phyloP scores from a whole-genome alignment of 2,329 filamentous ascomycete species.

The Hyphodiscus sp. region DNA sequence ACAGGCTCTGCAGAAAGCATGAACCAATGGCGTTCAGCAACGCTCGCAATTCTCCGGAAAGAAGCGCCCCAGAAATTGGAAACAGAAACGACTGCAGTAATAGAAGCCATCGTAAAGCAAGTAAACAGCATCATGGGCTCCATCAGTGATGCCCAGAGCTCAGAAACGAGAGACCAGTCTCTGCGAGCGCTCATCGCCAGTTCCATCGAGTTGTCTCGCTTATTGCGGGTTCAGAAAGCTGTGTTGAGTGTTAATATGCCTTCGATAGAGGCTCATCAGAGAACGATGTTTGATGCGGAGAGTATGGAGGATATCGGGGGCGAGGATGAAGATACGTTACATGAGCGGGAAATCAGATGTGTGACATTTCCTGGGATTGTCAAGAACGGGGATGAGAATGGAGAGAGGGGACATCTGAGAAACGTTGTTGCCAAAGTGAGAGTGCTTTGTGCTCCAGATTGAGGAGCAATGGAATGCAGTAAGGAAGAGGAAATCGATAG shows the following conservation, averaged over 20 bases:
- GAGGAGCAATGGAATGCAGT: slow-evolving; percentile 5
- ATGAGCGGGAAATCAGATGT: slow-evolving; percentile 49
- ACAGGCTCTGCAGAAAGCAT: slow-evolving; percentile 44
- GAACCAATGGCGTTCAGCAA: slow-evolving; percentile 63
- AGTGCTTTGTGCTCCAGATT: slow-evolving; percentile 46
- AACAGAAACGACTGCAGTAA: slow-evolving; percentile 37
- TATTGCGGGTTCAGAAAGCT: slow-evolving; percentile 53
- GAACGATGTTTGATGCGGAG: slow-evolving; percentile 47
- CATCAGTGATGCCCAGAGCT: slow-evolving; percentile 32
- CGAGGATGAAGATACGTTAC: slow-evolving; percentile 49
- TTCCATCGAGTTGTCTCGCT: slow-evolving; percentile 49
- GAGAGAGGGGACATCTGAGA: slow-evolving; percentile 51
- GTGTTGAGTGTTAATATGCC: slow-evolving; percentile 52
- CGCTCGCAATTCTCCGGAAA: slow-evolving; percentile 51
- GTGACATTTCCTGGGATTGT: slow-evolving; percentile 59
- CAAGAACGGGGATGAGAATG: slow-evolving; percentile 60
- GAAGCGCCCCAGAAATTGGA: slow-evolving; percentile 43
- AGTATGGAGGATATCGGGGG: slow-evolving; percentile 63
- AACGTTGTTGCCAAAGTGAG: slow-evolving; percentile 62
- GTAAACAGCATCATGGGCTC: slow-evolving; percentile 44
- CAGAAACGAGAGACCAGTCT: slow-evolving; percentile 42
- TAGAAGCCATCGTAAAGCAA: slow-evolving; percentile 38
- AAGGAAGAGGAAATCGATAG: neutral
- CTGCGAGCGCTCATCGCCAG: slow-evolving; percentile 46
- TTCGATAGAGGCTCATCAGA: slow-evolving; percentile 42